phyloP scores from a whole-genome alignment of 805 yeast genomes.

The Ogataea pilisensis region DNA sequence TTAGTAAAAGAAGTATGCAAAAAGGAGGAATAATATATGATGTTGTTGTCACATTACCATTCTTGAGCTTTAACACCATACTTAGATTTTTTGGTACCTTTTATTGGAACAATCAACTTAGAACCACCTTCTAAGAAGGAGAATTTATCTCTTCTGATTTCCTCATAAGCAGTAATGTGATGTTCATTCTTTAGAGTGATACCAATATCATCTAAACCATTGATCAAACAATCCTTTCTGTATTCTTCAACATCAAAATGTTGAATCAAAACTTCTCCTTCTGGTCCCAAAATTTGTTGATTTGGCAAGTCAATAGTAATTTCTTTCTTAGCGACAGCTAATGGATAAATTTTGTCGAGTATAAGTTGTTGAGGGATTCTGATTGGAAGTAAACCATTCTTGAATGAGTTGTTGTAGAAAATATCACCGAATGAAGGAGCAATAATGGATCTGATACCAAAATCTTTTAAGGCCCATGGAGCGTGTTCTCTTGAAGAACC shows the following conservation, averaged over 20 bases:
- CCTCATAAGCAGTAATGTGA: slow-evolving; percentile 70
- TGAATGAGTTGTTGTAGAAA: slow-evolving; percentile 94
- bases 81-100: slow-evolving; percentile 63
- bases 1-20: background rate
- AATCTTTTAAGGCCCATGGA: slow-evolving; percentile 98
- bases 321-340: slow-evolving; percentile 68
- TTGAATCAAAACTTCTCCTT: slow-evolving; percentile 72
- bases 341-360: slow-evolving; percentile 65
- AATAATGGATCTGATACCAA: slow-evolving; percentile 91
- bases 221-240: slow-evolving; percentile 90
- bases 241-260: slow-evolving; percentile 85
- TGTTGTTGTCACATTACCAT: slow-evolving; percentile 48
- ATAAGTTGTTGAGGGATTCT: slow-evolving; percentile 81
- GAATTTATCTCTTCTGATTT: slow-evolving; percentile 67
- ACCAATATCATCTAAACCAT: slow-evolving; percentile 97
- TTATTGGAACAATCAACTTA: slow-evolving; percentile 55
- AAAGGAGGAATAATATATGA: background rate
- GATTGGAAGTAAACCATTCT: slow-evolving; percentile 92
- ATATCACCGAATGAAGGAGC: slow-evolving; percentile 99
- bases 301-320: slow-evolving; percentile 82
- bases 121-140: slow-evolving; percentile 94
- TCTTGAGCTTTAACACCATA: slow-evolving; percentile 70
- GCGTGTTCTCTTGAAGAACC: slow-evolving; percentile 99
- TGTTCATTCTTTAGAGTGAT: slow-evolving; percentile 88
- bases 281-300: slow-evolving; percentile 67